phyloP scores from a whole-genome alignment of 2,329 filamentous ascomycete species.

The Microdochium bolleyi region DNA sequence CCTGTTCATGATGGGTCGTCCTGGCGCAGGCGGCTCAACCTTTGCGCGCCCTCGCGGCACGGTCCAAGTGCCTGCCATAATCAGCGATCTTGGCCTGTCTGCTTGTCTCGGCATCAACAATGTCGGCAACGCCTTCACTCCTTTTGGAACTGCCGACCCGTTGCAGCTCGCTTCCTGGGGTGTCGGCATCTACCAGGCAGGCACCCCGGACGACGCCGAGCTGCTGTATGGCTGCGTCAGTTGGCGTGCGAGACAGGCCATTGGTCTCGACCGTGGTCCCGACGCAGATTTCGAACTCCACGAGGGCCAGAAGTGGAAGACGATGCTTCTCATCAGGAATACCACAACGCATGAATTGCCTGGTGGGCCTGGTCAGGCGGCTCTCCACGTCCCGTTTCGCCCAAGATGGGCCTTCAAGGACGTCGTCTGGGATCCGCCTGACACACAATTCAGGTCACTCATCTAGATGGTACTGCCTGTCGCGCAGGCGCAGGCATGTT shows the following conservation, averaged over 20 bases:
- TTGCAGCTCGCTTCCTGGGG: conserved; percentile 53
- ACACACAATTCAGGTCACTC: conserved; percentile 14
- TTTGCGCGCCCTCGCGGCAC: conserved; percentile 44
- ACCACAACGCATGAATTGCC: conserved; percentile 11
- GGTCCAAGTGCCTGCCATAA: conserved; percentile 51
- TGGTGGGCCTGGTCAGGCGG: conserved; percentile 3
- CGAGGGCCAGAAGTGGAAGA: conserved; percentile 10
- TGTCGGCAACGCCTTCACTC: conserved; percentile 68
- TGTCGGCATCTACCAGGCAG: conserved; percentile 61
- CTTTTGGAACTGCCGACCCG: conserved; percentile 60
- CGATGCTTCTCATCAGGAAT: conserved; percentile 20
- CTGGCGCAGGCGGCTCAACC: conserved; percentile 12
- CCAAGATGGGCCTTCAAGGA: conserved; percentile 21
- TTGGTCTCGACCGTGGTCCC: conserved; percentile 14
- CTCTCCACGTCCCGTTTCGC: conserved; percentile 15
- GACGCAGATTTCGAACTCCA: conserved; percentile 5
- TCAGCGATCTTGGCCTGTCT: conserved; percentile 47
- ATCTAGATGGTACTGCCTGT: conserved; percentile 4
- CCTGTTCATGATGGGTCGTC: conserved; percentile 61
- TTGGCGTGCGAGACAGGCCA: conserved; percentile 23
- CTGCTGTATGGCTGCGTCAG: conserved; percentile 40
- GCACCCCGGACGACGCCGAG: conserved; percentile 49
- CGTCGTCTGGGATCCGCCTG: conserved; percentile 29
- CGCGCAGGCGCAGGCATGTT: no score
- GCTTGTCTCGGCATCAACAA: conserved; percentile 62